Base-by-base conservation (phyloP, 108 stramenopile genomes). In the Seminavis robusta region DNA sequence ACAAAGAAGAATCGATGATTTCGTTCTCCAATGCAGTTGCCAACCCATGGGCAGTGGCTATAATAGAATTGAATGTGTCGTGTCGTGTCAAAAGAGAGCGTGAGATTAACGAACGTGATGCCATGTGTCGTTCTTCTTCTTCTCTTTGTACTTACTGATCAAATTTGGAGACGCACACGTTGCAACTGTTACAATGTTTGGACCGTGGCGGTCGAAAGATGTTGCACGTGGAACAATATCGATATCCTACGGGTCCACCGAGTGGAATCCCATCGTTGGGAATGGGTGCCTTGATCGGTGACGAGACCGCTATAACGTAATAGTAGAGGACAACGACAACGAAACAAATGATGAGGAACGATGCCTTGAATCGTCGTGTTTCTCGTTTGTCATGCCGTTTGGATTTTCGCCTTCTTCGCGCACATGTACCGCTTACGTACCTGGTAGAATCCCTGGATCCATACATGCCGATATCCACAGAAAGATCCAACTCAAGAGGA, bases 121-220 rank as follows among this genome's bases (percentile, higher is more conserved):
- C 36, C 8, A 11, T 36, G 10, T 10, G 36, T 11, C 36, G 11
- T 36, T 36, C 36, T 11, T 36, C 36, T 11, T 10, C 36, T 36
- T 36, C 36, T 36, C 11, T 36, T 36, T 11, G 29, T 76, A 70
- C 75, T 47, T 66, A 77, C 69, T 98, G 98, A 76, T 98, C 98
- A 51, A 97, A 95, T 60, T 73, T 79, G 44, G 64, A 69, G 24
- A 97, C 94, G 61, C 98, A 98, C 32, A 79, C 79, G 73, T 94
- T 95, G 62, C 98, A 98, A 0, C 68, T 72, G 50, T 89, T 91
- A 73, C 98, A 98, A 62, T 98, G 98, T 62, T 97, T 96, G 45
- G 84, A 75, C 41, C 95, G 75, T 1, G 95, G 94, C 6, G 92
- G 92, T 40, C 94, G 78, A 57, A 85, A 78, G 25, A 93, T 81